phyloP scores from a whole-genome alignment of 83 land plant species.

The Diphasiastrum complanatum region DNA sequence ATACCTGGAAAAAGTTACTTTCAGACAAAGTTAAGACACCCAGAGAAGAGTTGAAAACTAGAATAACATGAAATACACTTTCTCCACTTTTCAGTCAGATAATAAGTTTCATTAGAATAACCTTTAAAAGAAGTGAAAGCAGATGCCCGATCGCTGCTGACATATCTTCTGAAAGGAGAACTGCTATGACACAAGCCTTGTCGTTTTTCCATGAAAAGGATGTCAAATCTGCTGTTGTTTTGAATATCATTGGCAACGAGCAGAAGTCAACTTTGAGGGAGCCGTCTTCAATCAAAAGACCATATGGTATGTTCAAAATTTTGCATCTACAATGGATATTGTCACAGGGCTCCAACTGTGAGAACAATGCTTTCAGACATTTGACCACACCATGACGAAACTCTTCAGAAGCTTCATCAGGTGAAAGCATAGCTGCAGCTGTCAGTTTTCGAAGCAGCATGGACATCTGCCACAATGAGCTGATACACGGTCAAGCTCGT shows the following conservation, averaged over 20 bases:
- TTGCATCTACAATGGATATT: slow-evolving; percentile 52
- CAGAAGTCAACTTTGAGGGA: background rate
- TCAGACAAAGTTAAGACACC: background rate
- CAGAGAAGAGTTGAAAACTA: background rate
- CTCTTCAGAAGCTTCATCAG: slow-evolving; percentile 87
- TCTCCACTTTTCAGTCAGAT: background rate
- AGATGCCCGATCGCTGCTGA: slow-evolving; percentile 88
- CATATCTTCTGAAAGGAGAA: slow-evolving; percentile 69
- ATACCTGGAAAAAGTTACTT: slow-evolving; percentile 39
- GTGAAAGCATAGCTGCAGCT: slow-evolving; percentile 68
- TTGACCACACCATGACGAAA: slow-evolving; percentile 77
- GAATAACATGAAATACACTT: background rate
- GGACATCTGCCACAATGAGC: slow-evolving; percentile 47
- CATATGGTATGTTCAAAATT: slow-evolving; percentile 30
- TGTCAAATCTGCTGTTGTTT: no score
- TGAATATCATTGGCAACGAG: no score
- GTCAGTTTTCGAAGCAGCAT: slow-evolving; percentile 71
- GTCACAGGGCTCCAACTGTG: slow-evolving; percentile 42
- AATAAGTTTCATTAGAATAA: slow-evolving; percentile 11
- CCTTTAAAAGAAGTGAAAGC: slow-evolving; percentile 81
- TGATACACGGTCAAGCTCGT: background rate
- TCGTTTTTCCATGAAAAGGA: no score
- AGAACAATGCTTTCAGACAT: slow-evolving; percentile 62
- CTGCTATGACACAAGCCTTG: slow-evolving; percentile 49
- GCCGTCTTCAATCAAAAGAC: background rate